phyloP scores from a whole-genome alignment of 1,284 basidiomycete genomes.

The Cryptococcus wingfieldii region DNA sequence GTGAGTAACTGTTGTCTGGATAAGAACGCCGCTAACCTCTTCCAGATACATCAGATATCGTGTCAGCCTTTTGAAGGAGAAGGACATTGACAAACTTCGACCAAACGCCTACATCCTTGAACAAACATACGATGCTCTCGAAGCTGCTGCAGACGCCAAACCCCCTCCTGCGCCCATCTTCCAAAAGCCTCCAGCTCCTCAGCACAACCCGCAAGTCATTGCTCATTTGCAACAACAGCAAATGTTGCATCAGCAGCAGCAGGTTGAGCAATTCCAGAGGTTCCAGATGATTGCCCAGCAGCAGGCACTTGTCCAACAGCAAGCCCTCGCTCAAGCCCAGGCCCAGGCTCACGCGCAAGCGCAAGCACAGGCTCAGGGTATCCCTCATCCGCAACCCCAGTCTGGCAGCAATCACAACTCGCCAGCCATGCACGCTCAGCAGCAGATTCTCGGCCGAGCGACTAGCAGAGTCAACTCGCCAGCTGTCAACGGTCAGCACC shows the following conservation, averaged over 20 bases:
- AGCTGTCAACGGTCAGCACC: constrained; percentile 9
- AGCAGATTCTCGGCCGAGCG: constrained; percentile 2
- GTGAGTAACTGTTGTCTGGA: constrained; percentile 13
- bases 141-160: constrained; percentile 28
- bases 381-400: constrained; percentile 11
- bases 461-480: constrained; percentile 1
- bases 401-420: neutral
- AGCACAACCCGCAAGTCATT: constrained; percentile 28
- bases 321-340: constrained; percentile 23
- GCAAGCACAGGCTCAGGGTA: constrained; percentile 12
- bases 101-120: constrained; percentile 34
- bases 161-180: constrained; percentile 43
- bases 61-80: constrained; percentile 33
- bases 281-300: constrained; percentile 39
- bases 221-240: constrained; percentile 29
- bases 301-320: constrained; percentile 33
- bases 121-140: constrained; percentile 28
- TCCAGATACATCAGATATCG: constrained; percentile 42
- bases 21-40: neutral
- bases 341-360: constrained; percentile 12
- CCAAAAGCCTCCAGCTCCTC: constrained; percentile 32
- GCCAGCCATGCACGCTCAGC: neutral
- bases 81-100: constrained; percentile 39
- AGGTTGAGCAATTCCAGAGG: constrained; percentile 38
- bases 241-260: constrained; percentile 35